These are phyloP conservation scores for Pseudogymnoascus sp. DNA, from an alignment of 2,329 filamentous ascomycete genomes.

Conservation along the genomic window DNA sequence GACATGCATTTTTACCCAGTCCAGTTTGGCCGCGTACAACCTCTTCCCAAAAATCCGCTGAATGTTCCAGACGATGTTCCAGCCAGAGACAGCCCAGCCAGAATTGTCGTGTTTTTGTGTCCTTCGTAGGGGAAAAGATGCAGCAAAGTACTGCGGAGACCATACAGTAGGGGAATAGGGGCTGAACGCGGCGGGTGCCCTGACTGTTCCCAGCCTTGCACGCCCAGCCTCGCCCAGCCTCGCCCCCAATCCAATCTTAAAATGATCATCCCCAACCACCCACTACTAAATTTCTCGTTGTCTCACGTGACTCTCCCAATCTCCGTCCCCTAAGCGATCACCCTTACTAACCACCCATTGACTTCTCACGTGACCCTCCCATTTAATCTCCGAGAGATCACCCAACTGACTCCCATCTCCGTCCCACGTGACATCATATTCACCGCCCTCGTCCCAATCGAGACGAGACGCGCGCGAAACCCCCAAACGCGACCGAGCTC, in stretches of 20 bases:
- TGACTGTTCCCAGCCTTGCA: neutral
- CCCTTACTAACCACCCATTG: neutral
- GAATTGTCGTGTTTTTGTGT: neutral
- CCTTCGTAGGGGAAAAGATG: neutral
- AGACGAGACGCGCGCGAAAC: neutral
- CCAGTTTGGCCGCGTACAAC: no score
- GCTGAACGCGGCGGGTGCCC: neutral
- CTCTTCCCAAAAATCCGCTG: neutral
- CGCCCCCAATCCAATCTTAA: neutral
- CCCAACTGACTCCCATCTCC: neutral
- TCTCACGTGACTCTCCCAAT: neutral
- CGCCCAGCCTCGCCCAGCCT: neutral
- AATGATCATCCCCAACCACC: neutral
- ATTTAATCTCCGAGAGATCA: neutral
- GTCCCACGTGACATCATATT: neutral
- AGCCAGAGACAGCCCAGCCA: constrained; percentile 1
- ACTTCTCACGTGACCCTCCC: neutral
- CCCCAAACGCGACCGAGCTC: neutral
- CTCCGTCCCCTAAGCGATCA: neutral
- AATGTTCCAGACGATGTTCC: neutral
- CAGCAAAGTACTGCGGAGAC: neutral
- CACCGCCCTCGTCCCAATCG: neutral
- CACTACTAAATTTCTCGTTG: neutral
- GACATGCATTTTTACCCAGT: no score
- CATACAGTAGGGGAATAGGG: neutral